Conservation (phyloP, 176 grass and related monocot genomes). For the Oryza meyeriana region DNA sequence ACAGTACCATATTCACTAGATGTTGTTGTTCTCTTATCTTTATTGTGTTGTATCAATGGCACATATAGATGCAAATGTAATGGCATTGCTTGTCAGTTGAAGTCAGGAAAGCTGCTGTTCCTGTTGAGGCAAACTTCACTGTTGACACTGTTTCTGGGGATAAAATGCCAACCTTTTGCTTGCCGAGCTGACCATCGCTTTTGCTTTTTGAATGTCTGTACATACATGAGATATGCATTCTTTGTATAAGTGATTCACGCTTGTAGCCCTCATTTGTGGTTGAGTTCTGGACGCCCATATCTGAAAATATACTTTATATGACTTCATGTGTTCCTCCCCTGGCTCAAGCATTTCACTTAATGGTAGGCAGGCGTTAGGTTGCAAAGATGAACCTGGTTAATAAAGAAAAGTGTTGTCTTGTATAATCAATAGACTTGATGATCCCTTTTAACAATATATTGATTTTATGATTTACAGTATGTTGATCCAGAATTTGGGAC, state of each 20-base stretch:
- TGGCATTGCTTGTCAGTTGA: neutral
- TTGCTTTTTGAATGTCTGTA: constrained; percentile 1
- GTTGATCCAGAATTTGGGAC: constrained; percentile 99
- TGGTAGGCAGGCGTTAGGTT: neutral
- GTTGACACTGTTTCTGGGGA: neutral
- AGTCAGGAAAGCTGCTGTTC: constrained; percentile 13
- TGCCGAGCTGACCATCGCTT: neutral
- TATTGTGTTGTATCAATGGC: neutral
- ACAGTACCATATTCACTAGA: constrained; percentile 9
- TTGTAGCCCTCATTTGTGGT: neutral
- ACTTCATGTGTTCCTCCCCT: neutral
- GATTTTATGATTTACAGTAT: constrained; percentile 62
- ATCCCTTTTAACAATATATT: constrained; percentile 22
- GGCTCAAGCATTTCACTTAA: neutral
- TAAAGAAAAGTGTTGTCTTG: neutral
- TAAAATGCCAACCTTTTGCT: neutral
- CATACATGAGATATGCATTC: neutral
- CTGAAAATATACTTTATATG: neutral
- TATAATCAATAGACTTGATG: neutral
- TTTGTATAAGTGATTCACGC: constrained; percentile 2
- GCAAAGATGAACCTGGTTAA: neutral
- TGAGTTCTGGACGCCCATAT: neutral
- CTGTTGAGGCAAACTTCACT: neutral
- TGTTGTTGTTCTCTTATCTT: neutral
- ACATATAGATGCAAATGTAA: neutral